A percentile compares a stretch with the other conserved stretches of the same genome.
phyloP scores from a whole-genome alignment of 129 eudicot genomes.

The Lonicera japonica region DNA sequence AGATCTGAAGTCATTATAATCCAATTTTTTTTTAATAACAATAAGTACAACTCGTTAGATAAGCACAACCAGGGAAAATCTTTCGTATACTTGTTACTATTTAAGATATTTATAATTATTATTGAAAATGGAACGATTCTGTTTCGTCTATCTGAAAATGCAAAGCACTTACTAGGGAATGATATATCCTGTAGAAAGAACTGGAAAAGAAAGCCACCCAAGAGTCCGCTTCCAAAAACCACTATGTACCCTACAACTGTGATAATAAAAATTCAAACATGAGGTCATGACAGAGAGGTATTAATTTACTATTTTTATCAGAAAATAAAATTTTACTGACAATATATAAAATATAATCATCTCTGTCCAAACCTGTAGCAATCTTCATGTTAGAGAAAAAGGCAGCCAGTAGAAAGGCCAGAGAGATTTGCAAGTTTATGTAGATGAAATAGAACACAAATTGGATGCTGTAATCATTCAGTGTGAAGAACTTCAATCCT shows the following conservation, averaged over 20 bases:
- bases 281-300: conserved; percentile 8
- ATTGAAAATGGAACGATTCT: no score
- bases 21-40: background rate
- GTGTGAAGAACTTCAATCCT: conserved; percentile 76
- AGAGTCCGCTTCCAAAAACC: conserved; percentile 76
- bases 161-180: conserved; percentile 65
- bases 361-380: conserved; percentile 60
- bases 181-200: conserved; percentile 70
- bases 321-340: background rate
- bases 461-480: conserved; percentile 78
- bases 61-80: no score
- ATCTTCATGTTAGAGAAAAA: conserved; percentile 74
- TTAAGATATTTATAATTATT: no score
- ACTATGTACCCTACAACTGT: conserved; percentile 83
- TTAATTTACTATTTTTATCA: conserved; percentile 1
- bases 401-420: conserved; percentile 76
- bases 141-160: background rate
- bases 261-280: conserved; percentile 16
- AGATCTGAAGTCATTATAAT: background rate
- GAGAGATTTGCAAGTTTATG: conserved; percentile 74
- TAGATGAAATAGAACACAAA: conserved; percentile 75
- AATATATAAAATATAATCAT: background rate
- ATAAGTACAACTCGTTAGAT: no score
- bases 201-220: conserved; percentile 78
- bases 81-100: no score